Evolutionary conservation across 73 alveolate species (phyloP).

Genomic region (Tetrahymena thermophila): DNA sequence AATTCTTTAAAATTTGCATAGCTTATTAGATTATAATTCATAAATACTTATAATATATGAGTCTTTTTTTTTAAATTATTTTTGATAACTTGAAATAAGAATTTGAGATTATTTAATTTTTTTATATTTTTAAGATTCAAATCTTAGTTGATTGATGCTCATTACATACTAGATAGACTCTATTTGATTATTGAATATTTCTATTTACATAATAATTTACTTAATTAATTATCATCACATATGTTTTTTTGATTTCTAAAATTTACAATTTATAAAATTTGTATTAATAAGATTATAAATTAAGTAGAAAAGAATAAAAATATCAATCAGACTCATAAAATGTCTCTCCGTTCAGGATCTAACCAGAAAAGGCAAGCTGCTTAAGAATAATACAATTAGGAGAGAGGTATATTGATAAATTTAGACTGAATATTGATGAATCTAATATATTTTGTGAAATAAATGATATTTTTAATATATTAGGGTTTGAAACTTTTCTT

Average conservation of each 20-base stretch:
- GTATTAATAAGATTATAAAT: neutral
- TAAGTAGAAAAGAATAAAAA: neutral
- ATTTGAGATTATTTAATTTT: neutral
- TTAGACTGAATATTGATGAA: neutral
- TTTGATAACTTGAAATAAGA: neutral
- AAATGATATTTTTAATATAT: neutral
- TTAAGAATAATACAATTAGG: neutral
- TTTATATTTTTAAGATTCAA: neutral
- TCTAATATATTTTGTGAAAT: too few relatives aligned
- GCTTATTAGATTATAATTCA: too few relatives aligned
- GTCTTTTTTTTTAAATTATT: too few relatives aligned
- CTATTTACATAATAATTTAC: neutral
- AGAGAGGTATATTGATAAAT: neutral
- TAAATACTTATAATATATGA: too few relatives aligned
- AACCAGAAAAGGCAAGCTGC: neutral
- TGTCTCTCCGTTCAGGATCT: neutral
- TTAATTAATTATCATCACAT: neutral
- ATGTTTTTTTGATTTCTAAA: neutral
- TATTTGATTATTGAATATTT: too few relatives aligned
- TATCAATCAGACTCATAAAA: neutral
- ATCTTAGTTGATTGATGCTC: neutral
- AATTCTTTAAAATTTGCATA: too few relatives aligned
- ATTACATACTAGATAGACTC: neutral
- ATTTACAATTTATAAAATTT: neutral
- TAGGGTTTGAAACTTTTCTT: slow-evolving; percentile 1